These are phyloP conservation scores for Madurella mycetomatis DNA, from an alignment of 2,329 filamentous ascomycete species.

Conservation along the genomic window DNA sequence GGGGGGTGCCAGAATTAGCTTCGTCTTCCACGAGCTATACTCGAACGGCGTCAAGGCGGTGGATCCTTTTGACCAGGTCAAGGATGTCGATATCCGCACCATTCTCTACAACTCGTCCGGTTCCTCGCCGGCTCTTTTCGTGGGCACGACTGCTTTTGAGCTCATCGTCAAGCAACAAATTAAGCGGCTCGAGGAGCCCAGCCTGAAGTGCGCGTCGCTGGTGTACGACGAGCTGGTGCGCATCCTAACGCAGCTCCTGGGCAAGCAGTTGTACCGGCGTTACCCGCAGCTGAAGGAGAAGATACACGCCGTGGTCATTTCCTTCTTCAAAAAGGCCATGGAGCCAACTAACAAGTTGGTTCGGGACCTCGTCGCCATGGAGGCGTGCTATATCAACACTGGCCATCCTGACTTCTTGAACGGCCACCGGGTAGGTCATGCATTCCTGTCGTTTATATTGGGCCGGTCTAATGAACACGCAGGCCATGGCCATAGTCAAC, in stretches of 20 bases:
- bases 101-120: conserved; percentile 99
- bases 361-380: conserved; percentile 88
- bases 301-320: conserved; percentile 85
- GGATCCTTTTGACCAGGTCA: conserved; percentile 95
- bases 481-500: conserved; percentile 97
- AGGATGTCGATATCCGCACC: conserved; percentile 94
- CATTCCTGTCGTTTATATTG: background rate
- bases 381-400: conserved; percentile 96
- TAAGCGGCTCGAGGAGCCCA: conserved; percentile 91
- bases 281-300: conserved; percentile 97
- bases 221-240: conserved; percentile 97
- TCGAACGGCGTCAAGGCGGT: conserved; percentile 96
- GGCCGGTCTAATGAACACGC: background rate
- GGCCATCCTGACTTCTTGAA: conserved; percentile 97
- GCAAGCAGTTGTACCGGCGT: conserved; percentile 83
- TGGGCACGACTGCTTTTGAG: conserved; percentile 97
- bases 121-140: conserved; percentile 91
- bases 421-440: conserved; percentile 68
- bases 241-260: conserved; percentile 83
- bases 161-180: conserved; percentile 99
- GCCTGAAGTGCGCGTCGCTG: conserved; percentile 92
- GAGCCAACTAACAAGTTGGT: conserved; percentile 98
- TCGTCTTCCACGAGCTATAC: conserved; percentile 98
- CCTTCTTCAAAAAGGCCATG: conserved; percentile 98
- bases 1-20: conserved; percentile 95